Base-by-base conservation (phyloP, 192 early-diverging fungal genomes). In the Pecoramyces ruminantium region DNA sequence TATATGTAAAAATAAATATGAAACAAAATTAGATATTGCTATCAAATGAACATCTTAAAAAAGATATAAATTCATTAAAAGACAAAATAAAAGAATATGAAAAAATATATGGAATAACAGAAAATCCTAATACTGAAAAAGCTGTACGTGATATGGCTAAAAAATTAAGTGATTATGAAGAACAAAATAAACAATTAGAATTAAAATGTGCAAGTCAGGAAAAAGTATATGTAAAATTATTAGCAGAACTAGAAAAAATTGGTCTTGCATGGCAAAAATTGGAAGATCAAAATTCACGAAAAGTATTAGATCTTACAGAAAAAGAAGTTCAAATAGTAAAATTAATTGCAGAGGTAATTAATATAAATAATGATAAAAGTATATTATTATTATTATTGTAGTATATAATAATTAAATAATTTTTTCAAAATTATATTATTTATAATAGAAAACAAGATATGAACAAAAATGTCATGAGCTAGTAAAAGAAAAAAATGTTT, bases 261-360 rank as follows among this genome's bases (percentile, higher is more conserved):
- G 91, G 89, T 0, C 84, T 86, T 29, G 90, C 91, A 21, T 95
- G 94, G 89, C 88, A 88, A 6, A 88, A 93, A 82, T 87, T 97
- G 29, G 94, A 97, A 82, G 93, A 95, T 78, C 94, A 95, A 81
- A 94, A 91, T 80, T 88, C 92, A 9, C 87, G 90, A 80, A 93
- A 93, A 80, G 93, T 95, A 6, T 89, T 95, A 80, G 90, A 93
- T 82, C 84, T 95, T 34, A 85, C 87, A 17, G 86, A 90, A 67
- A 95, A 93, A 86, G 93, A 95, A 83, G 94, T 95, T 80, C 89
- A 93, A 13, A 91, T 95, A 30, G 83, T 90, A 79, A 92, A 92
- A 77, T 85, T 95, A 4, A 81, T 92, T n/a, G 92, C 93, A 15
- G 95, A 98, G 84, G 87, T 85, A 79, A 28, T 12, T 30, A 79